These are phyloP conservation scores for Alternaria sp. DNA, from an alignment of 2,329 filamentous ascomycete species.

Conservation along the genomic window DNA sequence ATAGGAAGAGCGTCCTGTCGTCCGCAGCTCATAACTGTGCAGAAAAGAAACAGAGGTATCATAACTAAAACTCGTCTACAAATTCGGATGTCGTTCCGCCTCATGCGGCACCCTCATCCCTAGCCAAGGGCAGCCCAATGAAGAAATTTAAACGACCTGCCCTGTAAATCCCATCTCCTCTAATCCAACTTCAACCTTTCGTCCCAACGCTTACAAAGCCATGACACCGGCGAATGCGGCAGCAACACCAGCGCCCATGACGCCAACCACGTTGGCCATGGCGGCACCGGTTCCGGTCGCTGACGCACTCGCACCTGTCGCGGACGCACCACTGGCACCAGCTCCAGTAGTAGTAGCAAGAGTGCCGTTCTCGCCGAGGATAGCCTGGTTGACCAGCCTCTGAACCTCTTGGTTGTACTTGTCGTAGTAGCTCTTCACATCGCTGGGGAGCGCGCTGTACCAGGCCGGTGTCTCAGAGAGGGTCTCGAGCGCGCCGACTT, in stretches of 20 bases:
- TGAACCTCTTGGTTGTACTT: conserved; percentile 23
- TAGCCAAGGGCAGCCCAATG: neutral
- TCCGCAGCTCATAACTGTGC: neutral
- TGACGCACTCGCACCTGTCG: neutral
- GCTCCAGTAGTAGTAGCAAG: neutral
- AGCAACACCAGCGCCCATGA: conserved; percentile 23
- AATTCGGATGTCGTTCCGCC: neutral
- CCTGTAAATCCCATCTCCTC: neutral
- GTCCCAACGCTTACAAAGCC: conserved; percentile 21
- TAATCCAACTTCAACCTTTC: neutral
- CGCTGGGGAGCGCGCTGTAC: conserved; percentile 32
- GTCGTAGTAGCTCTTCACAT: conserved; percentile 34
- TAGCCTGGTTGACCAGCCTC: conserved; percentile 22
- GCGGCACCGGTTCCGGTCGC: conserved; percentile 5
- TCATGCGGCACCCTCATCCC: neutral
- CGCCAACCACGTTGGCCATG: conserved; percentile 13
- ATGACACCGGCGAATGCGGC: conserved; percentile 29
- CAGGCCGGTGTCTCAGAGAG: conserved; percentile 26
- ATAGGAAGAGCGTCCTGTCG: neutral
- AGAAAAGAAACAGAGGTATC: conserved; percentile 1
- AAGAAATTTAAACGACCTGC: neutral
- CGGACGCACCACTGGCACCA: neutral
- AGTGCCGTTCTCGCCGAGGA: conserved; percentile 13
- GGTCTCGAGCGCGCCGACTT: conserved; percentile 17
- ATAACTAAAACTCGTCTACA: conserved; percentile 6